Conservation (phyloP, 31 red algal species). For the Porphyra umbilicalis region DNA sequence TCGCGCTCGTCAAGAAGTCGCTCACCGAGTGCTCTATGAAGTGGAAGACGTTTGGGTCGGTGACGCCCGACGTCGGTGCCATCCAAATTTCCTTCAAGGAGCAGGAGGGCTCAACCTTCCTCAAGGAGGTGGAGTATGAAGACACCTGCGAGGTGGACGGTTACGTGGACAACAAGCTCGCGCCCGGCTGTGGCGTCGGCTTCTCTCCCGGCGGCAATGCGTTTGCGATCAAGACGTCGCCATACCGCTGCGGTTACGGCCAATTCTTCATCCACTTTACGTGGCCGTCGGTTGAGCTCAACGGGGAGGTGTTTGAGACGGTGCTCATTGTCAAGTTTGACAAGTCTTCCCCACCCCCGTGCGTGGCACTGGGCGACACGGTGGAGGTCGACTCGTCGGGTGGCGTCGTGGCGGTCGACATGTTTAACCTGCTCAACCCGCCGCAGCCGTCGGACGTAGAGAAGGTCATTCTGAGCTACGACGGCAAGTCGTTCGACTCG, state of each 20-base stretch:
- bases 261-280: slow-evolving; percentile 20
- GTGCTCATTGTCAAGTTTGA: slow-evolving; percentile 31
- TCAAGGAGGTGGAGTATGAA: neutral
- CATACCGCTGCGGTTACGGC: neutral
- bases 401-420: slow-evolving; percentile 7
- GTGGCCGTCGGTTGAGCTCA: slow-evolving; percentile 9
- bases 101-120: neutral
- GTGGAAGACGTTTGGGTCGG: neutral
- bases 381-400: slow-evolving; percentile 14
- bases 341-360: slow-evolving; percentile 3
- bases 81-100: neutral
- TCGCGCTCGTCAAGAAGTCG: neutral
- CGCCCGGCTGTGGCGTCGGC: neutral
- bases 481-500: slow-evolving; percentile 8
- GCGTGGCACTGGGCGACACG: slow-evolving; percentile 16
- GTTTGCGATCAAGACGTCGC: slow-evolving; percentile 1
- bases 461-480: neutral
- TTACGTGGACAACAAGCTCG: neutral
- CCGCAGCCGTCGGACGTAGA: neutral
- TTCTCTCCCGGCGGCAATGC: neutral
- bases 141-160: neutral
- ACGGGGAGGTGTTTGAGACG: slow-evolving; percentile 40
- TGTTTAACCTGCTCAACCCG: neutral
- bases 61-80: neutral
- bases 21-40: neutral